Evolutionary conservation across 2,329 filamentous ascomycete genomes (phyloP), one percentile per base, ranked within the genome.

Genomic region (Colletotrichum tanaceti): DNA sequence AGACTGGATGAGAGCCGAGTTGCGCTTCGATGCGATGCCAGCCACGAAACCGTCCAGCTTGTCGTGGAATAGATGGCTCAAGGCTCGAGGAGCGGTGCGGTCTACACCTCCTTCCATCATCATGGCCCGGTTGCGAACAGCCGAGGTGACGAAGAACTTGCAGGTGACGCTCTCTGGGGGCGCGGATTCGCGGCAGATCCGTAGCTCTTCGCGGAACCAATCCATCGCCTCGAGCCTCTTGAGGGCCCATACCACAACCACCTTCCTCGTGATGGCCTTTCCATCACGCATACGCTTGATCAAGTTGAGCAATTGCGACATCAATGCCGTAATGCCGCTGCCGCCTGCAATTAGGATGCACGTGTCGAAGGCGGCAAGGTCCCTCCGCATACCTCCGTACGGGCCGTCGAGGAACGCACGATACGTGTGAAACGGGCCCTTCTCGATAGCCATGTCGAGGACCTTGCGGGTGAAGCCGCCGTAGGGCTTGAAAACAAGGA

Each of bases 201-300:
- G 89, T 67, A 98, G 85, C 78, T 98, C 95, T 80, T 98, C 94
- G 72, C 93, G 92, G 85, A 98, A 98, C 95, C 95, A 98, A 77
- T 98, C 93, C 90, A 98, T 93, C 1, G 93, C 93, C 78, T 98
- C 95, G 16, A 96, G 89, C 64, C 92, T 89, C 80, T 96, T 97
- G 72, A 98, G 84, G 5, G 94, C 90, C 95, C 95, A 98, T n/a
- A 98, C 88, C 1, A 98, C 93, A 18, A 96, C 91, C 5, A 98
- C 91, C 72, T 91, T 93, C 77, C 92, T 93, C 2, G 94, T 98
- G 52, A 97, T 93, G 41, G 95, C 94, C 79, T 97, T 97, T 58
- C 93, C 93, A 76, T 97, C 94, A 68, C 94, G 90, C 91, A 98
- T 97, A 68, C 94, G 90, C 81, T 97, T 98, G 81, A 98, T 97